phyloP scores from a whole-genome alignment of 805 yeast species.

The Saturnispora sanitii region DNA sequence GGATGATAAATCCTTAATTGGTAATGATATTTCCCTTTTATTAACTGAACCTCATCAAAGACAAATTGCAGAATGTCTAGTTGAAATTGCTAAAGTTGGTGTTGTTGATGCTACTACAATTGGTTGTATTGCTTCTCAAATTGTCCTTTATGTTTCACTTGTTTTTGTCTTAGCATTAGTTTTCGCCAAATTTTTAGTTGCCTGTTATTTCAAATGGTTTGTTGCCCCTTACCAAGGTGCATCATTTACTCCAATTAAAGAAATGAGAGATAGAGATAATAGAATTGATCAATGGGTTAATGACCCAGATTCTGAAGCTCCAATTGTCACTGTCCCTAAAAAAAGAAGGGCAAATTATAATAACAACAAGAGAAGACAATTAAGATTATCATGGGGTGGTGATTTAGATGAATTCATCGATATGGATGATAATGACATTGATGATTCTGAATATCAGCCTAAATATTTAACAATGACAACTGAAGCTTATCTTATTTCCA shows the following conservation, averaged over 20 bases:
- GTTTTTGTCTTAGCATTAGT: slow-evolving; percentile 80
- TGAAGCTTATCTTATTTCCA: slow-evolving; percentile 34
- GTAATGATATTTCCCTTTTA: slow-evolving; percentile 73
- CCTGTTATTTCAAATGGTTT: slow-evolving; percentile 84
- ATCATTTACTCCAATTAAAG: slow-evolving; percentile 38
- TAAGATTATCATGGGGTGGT: slow-evolving; percentile 32
- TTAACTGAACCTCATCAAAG: slow-evolving; percentile 59
- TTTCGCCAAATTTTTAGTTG: slow-evolving; percentile 65
- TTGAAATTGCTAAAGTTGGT: slow-evolving; percentile 84
- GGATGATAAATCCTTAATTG: slow-evolving; percentile 45
- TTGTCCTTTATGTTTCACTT: slow-evolving; percentile 72
- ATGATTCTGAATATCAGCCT: slow-evolving; percentile 28
- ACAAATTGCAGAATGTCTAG: slow-evolving; percentile 67
- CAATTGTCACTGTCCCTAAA: slow-evolving; percentile 41
- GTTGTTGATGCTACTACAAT: slow-evolving; percentile 78
- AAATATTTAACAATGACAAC: slow-evolving; percentile 56
- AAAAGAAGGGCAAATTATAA: slow-evolving; percentile 41
- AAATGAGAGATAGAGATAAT: slow-evolving; percentile 53
- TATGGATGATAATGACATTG: not conserved
- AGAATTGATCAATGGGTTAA: slow-evolving; percentile 83
- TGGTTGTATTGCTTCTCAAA: slow-evolving; percentile 87
- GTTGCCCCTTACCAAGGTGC: slow-evolving; percentile 79
- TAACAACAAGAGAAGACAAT: slow-evolving; percentile 23
- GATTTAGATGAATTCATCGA: slow-evolving; percentile 25
- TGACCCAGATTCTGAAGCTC: slow-evolving; percentile 41